Percentiles rank a stretch among this genome's conserved stretches.
These are phyloP conservation scores for Calonectria pseudoreteaudii DNA, from an alignment of 2,329 filamentous ascomycete species.

Conservation along the genomic window DNA sequence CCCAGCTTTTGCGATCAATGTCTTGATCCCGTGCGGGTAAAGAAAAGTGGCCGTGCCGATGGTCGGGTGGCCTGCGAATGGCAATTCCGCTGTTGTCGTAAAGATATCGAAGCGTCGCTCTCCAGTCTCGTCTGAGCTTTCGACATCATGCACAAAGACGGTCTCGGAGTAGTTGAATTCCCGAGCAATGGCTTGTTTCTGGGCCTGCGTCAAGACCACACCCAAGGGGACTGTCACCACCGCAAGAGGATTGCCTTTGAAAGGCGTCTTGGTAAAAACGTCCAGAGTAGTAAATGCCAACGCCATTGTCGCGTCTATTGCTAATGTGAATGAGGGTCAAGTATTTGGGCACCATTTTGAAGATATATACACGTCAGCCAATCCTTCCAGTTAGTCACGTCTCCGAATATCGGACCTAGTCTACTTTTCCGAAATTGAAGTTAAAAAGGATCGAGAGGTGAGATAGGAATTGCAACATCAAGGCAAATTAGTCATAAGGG, in stretches of 20 bases:
- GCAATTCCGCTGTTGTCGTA: constrained; percentile 63
- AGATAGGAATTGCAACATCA: not conserved
- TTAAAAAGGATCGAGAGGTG: not conserved
- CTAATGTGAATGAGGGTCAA: not conserved
- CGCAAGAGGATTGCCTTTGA: constrained; percentile 69
- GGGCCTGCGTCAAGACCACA: constrained; percentile 52
- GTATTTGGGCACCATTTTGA: not conserved
- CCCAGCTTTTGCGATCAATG: constrained; percentile 66
- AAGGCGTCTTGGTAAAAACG: constrained; percentile 65
- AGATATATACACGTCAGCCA: not conserved
- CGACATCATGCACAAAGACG: constrained; percentile 67
- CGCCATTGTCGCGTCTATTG: constrained; percentile 37
- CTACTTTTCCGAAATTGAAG: too few species aligned
- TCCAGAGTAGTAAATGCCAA: constrained; percentile 65
- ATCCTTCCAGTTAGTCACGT: not conserved
- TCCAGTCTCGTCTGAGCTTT: constrained; percentile 41
- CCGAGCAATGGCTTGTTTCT: constrained; percentile 68
- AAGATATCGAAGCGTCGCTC: constrained; percentile 67
- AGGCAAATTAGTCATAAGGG: not conserved
- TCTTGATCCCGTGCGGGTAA: constrained; percentile 49
- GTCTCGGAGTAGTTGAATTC: constrained; percentile 75
- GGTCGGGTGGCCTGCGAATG: constrained; percentile 72
- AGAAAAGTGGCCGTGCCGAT: constrained; percentile 66
- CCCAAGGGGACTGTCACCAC: constrained; percentile 63
- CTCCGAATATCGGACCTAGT: not conserved